These are phyloP conservation scores for Fusarium nanum DNA, from an alignment of 2,329 filamentous ascomycete species.

Conservation along the genomic window DNA sequence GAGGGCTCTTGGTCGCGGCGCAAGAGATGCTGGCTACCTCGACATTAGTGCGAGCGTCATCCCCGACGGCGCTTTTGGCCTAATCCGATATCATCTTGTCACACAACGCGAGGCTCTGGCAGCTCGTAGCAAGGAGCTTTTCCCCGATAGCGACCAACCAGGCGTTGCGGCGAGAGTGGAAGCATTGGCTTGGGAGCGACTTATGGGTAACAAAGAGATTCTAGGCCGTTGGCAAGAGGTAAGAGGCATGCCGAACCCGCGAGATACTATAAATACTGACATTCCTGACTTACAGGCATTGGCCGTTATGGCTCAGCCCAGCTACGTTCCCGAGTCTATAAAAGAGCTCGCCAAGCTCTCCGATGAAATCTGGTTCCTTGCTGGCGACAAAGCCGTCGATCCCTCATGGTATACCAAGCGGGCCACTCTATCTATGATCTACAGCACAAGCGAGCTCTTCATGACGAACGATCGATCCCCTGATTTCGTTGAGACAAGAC, in stretches of 20 bases:
- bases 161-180: constrained; percentile 74
- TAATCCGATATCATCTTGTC: constrained; percentile 82
- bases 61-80: constrained; percentile 80
- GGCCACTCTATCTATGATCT: constrained; percentile 66
- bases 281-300: constrained; percentile 71
- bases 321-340: constrained; percentile 79
- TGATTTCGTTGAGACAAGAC: constrained; percentile 79
- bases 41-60: constrained; percentile 88
- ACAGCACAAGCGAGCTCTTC: constrained; percentile 84
- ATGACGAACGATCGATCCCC: constrained; percentile 89
- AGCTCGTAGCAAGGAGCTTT: constrained; percentile 52
- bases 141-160: constrained; percentile 53
- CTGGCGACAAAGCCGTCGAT: constrained; percentile 85
- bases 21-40: constrained; percentile 85
- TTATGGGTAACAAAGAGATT: constrained; percentile 79
- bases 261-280: constrained; percentile 22
- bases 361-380: constrained; percentile 93
- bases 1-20: constrained; percentile 78
- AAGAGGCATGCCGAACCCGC: constrained; percentile 46
- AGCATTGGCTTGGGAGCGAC: constrained; percentile 77
- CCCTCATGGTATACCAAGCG: constrained; percentile 84
- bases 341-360: constrained; percentile 82
- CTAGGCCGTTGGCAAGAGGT: constrained; percentile 90
- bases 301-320: constrained; percentile 88
- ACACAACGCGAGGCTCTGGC: constrained; percentile 72